Evolutionary conservation across 495 filamentous ascomycete species (phyloP).

Genomic region (Emericellopsis terricola): DNA sequence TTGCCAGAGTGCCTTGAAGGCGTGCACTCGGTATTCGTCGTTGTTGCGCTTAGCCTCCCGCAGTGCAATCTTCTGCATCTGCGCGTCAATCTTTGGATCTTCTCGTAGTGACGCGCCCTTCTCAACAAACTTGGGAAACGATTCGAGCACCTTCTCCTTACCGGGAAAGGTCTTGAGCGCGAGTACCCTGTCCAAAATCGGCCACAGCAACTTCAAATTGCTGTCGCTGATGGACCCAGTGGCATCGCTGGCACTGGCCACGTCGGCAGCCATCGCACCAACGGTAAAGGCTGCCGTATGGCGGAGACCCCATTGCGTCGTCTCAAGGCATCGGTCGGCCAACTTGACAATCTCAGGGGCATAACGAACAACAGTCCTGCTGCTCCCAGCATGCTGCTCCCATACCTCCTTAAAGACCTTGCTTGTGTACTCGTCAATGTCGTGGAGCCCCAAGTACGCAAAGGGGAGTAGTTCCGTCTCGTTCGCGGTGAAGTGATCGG

Average conservation of each 20-base stretch:
- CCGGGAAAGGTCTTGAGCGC: conserved; percentile 82
- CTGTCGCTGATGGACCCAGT: conserved; percentile 30
- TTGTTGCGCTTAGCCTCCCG: conserved; percentile 89
- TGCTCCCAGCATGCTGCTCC: conserved; percentile 76
- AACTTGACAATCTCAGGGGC: conserved; percentile 63
- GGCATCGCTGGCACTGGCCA: conserved; percentile 24
- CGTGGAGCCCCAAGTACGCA: conserved; percentile 73
- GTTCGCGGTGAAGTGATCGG: conserved; percentile 69
- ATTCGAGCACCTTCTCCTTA: conserved; percentile 76
- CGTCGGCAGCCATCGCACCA: conserved; percentile 48
- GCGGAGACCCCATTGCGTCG: conserved; percentile 73
- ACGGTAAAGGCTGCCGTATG: conserved; percentile 69
- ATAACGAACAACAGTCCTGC: conserved; percentile 64
- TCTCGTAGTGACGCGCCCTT: conserved; percentile 32
- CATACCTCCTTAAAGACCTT: conserved; percentile 67
- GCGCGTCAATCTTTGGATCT: conserved; percentile 23
- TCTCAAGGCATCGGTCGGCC: conserved; percentile 45
- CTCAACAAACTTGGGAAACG: conserved; percentile 60
- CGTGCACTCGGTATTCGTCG: conserved; percentile 55
- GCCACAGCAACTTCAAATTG: conserved; percentile 56
- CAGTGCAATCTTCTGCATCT: conserved; percentile 43
- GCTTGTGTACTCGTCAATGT: conserved; percentile 57
- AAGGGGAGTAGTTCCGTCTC: conserved; percentile 65
- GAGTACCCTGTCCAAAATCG: conserved; percentile 59
- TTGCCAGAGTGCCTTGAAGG: conserved; percentile 51